These are phyloP conservation scores for Puccinia novopanici DNA, from an alignment of 1,284 basidiomycete species.

Conservation along the genomic window DNA sequence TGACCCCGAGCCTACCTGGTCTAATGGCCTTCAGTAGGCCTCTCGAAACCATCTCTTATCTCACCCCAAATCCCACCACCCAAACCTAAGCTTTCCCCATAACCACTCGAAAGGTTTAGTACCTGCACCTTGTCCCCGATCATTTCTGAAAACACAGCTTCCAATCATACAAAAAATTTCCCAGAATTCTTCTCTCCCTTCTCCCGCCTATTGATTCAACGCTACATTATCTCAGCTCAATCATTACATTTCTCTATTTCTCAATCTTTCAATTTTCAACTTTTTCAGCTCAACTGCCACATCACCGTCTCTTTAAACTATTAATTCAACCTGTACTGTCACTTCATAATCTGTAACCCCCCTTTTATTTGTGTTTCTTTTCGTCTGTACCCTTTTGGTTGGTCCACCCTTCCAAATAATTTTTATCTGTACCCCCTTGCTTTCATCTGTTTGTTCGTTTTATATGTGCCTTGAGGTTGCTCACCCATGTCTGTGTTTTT, in stretches of 20 bases:
- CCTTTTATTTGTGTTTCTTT: too few species aligned
- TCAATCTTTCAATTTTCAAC: too few species aligned
- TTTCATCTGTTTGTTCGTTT: neutral
- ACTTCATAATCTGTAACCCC: too few species aligned
- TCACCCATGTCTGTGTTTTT: neutral
- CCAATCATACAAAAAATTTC: neutral
- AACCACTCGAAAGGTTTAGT: neutral
- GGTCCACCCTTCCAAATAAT: neutral
- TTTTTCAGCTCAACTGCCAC: neutral
- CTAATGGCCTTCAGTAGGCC: neutral
- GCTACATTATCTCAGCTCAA: neutral
- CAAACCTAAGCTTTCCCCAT: neutral
- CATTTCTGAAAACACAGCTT: too few species aligned
- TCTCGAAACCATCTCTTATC: neutral
- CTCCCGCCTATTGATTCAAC: neutral
- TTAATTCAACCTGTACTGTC: too few species aligned
- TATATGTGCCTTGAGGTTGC: too few species aligned
- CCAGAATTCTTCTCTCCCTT: neutral
- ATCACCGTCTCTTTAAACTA: neutral
- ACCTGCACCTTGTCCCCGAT: neutral
- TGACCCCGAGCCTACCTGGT: neutral
- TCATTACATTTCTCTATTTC: neutral
- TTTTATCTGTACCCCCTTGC: conserved; percentile 2
- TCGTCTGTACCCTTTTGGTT: neutral
- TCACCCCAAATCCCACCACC: neutral